Percentiles rank a stretch among this genome's conserved stretches.
Conservation (phyloP, 2,329 filamentous ascomycete genomes). For the Fusarium bactridioides region DNA sequence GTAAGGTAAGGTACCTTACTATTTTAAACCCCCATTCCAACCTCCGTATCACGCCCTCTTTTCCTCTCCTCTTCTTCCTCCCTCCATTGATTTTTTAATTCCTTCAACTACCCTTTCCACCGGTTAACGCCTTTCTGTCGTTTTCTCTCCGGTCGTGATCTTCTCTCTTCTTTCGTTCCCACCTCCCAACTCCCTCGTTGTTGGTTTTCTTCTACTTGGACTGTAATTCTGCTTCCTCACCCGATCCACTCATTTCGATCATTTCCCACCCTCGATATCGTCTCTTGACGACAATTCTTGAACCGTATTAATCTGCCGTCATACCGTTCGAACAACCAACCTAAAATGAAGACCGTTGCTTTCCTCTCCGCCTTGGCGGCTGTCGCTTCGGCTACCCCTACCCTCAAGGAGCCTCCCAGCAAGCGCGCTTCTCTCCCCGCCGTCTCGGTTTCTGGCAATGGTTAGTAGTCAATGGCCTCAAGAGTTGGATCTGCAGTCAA, state of each 20-base stretch:
- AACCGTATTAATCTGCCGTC: conserved; percentile 11
- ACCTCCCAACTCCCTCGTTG: conserved; percentile 48
- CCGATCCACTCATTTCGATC: conserved; percentile 32
- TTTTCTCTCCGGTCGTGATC: conserved; percentile 17
- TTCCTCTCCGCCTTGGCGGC: conserved; percentile 59
- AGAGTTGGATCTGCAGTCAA: background rate
- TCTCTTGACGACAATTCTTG: conserved; percentile 13
- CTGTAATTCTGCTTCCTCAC: conserved; percentile 35
- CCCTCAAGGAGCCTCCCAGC: conserved; percentile 58
- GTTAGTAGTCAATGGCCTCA: conserved; percentile 46
- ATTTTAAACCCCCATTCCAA: conserved; percentile 40
- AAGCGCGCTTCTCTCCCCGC: conserved; percentile 60
- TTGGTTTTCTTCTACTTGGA: conserved; percentile 43
- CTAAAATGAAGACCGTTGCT: conserved; percentile 57
- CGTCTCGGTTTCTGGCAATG: conserved; percentile 65
- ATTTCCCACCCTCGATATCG: conserved; percentile 12
- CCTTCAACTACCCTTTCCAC: conserved; percentile 30
- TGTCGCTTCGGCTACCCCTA: conserved; percentile 59
- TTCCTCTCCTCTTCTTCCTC: conserved; percentile 31
- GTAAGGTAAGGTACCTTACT: too few relatives aligned
- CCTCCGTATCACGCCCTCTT: conserved; percentile 25
- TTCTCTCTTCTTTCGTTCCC: conserved; percentile 39
- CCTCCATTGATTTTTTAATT: conserved; percentile 22
- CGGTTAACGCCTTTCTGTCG: conserved; percentile 24
- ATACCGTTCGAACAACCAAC: conserved; percentile 35